Conservation (phyloP, 306 rosid species). For the Ochetophila trinervis region DNA sequence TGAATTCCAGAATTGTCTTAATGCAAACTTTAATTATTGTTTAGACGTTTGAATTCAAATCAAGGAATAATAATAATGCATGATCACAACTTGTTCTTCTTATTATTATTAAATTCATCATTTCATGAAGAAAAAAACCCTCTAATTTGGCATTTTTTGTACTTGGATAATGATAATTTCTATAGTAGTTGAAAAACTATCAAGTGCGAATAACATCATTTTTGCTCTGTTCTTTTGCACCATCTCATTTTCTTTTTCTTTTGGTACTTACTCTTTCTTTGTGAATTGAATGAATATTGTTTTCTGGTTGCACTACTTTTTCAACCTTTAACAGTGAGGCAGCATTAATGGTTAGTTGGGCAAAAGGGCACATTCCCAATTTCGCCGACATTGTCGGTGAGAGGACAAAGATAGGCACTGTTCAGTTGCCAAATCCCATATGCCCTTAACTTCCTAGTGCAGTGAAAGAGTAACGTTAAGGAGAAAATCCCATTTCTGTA, state of each 20-base stretch:
- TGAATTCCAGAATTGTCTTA: conserved; percentile 19
- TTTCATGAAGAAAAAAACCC: background rate
- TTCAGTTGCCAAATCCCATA: too few relatives aligned
- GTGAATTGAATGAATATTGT: too few relatives aligned
- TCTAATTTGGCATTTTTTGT: too few relatives aligned
- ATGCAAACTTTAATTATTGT: conserved; percentile 22
- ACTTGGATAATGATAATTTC: background rate
- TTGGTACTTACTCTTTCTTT: background rate
- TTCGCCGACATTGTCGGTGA: conserved; percentile 22
- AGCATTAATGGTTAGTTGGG: conserved; percentile 17
- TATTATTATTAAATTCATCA: background rate
- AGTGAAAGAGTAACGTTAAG: background rate
- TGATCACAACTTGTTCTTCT: conserved; percentile 24
- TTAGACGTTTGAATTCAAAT: conserved; percentile 39
- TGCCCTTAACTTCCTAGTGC: background rate
- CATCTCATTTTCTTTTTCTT: conserved; percentile 11
- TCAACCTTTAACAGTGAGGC: background rate
- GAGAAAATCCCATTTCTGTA: background rate
- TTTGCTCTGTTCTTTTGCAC: background rate
- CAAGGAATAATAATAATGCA: conserved; percentile 32
- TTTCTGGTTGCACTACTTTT: too few relatives aligned
- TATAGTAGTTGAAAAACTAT: background rate
- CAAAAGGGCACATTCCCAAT: conserved; percentile 4
- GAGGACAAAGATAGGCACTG: background rate
- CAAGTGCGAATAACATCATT: background rate